Base-by-base conservation (phyloP, 148 eudicot species). In the Diospyros kaki region DNA sequence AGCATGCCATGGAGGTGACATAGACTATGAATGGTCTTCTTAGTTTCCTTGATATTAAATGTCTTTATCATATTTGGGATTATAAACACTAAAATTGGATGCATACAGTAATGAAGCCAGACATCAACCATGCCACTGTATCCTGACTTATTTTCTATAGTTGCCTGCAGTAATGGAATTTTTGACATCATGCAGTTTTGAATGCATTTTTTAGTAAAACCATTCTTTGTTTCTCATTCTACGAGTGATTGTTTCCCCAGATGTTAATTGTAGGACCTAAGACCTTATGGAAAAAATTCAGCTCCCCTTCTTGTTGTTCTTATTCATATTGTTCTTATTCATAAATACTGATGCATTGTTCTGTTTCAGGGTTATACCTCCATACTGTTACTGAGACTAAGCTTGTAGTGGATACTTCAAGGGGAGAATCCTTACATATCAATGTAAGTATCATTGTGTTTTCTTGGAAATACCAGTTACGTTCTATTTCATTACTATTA, bases 371-470 rank as follows among this genome's bases (percentile, higher is more conserved):
- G 69, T 76, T 87, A 43, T 95, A 92, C 64, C 86, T 93, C 50
- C 85, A 83, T 72, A 86, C 87, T 44, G 82, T 77, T 53, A 89
- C 90, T 6, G 97, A 90, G 74, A 84, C 97, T 44, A 87, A 86
- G 72, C 97, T 95, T 75, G 82, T 89, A 45, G 99, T 95, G 38
- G 99, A 95, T 75, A 91, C 97, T 50, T 84, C 99, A 60, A 88
- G 99, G 79, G 99, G 98, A 61, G 97, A 85, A 73, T 81, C 82
- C 72, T 84, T 95, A 45, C 94, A 72, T 53, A 91, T 95, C 64
- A 82, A 93, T 80, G 99, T 95, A 86, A 90, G 58, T 66, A 77
- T 74, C 50, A 9, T 42, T 64, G 2, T 55, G 28, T 73, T 50
- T 39, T 43, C 2, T 5, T 51, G 51, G 14, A 70, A 18, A 6